Evolutionary conservation across 371 early-diverging fungal genomes (phyloP), one percentile per base, ranked within the genome.

Genomic region (Mortierella sp.): DNA sequence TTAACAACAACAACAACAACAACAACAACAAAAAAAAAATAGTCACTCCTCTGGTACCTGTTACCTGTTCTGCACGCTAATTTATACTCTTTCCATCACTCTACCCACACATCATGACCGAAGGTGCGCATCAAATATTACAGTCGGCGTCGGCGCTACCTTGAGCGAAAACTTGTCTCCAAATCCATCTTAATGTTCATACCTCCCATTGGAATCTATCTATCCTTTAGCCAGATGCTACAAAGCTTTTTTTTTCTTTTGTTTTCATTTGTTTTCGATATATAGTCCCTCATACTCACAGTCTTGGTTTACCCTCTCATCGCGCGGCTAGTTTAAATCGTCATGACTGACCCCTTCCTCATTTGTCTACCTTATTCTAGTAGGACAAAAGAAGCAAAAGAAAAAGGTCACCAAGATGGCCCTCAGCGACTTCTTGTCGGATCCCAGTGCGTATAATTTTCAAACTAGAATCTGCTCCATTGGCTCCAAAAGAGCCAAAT

Each of bases 321-420:
- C 21, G 1, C 2, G 7, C 21, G 22, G 22, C 13, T 24, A 55
- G 21, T 28, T 28, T 16, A 53, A 55, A 21, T 55, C 15, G 24
- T 28, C 6, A 24, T 28, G 55, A 6, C 28, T 28, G 22, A 55
- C 55, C 22, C 21, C 10, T 24, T 40, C 48, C 19, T 48, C 4
- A 7, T 13, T 47, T 13, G 36, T 11, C 59, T 41, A 19, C 40
- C 24, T 32, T 36, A 48, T 11, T 41, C 5, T 70, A 69, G 71
- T 75, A 80, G 81, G 76, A 75, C 81, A 80, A 80, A 80, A 80
- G 81, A 80, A 80, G 75, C 81, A 91, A 84, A 91, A 92, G 83
- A 93, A 93, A 85, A 93, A 93, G 87, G 90, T 83, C 60, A 88
- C 88, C 84, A 93, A 93, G 86, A 92, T 95, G 93, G 88, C 90